A percentile compares a stretch with the other conserved stretches of the same genome.
Conservation (phyloP, 2,329 filamentous ascomycete species). For the Ustilaginoidea virens region DNA sequence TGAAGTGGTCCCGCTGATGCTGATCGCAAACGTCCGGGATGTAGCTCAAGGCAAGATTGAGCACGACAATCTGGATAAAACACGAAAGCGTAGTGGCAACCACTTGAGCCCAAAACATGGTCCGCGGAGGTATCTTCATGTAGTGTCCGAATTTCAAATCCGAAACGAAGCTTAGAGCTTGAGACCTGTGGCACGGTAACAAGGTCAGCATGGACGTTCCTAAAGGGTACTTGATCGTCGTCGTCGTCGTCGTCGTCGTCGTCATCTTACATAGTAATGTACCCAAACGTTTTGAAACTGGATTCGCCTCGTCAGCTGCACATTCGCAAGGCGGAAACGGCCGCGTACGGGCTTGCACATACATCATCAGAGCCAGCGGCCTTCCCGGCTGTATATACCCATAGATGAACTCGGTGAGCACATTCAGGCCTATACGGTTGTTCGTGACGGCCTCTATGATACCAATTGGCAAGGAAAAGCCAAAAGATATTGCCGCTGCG, state of each 20-base stretch:
- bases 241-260: no score
- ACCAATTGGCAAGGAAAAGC: conserved; percentile 50
- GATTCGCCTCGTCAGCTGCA: neutral
- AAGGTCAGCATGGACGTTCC: conserved; percentile 3
- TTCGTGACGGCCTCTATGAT: conserved; percentile 58
- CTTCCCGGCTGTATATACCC: conserved; percentile 62
- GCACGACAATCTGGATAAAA: conserved; percentile 48
- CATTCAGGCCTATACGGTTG: conserved; percentile 57
- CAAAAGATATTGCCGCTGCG: conserved; percentile 45
- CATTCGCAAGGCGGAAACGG: neutral
- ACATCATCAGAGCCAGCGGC: conserved; percentile 61
- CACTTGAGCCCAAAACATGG: conserved; percentile 51
- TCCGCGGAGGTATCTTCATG: conserved; percentile 54
- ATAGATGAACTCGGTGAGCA: conserved; percentile 58
- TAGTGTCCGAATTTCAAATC: conserved; percentile 61
- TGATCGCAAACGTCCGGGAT: conserved; percentile 50
- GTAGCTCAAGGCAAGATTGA: conserved; percentile 43
- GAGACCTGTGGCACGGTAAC: conserved; percentile 28
- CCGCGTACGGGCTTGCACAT: conserved; percentile 8
- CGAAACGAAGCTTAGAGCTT: conserved; percentile 47
- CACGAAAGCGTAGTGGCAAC: conserved; percentile 51
- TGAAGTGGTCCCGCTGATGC: conserved; percentile 41
- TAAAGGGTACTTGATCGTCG: no score
- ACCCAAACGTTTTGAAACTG: conserved; percentile 48
- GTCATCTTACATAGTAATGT: conserved; percentile 36